Evolutionary conservation across 306 rosid species (phyloP).

Genomic region (Pyrus communis): DNA sequence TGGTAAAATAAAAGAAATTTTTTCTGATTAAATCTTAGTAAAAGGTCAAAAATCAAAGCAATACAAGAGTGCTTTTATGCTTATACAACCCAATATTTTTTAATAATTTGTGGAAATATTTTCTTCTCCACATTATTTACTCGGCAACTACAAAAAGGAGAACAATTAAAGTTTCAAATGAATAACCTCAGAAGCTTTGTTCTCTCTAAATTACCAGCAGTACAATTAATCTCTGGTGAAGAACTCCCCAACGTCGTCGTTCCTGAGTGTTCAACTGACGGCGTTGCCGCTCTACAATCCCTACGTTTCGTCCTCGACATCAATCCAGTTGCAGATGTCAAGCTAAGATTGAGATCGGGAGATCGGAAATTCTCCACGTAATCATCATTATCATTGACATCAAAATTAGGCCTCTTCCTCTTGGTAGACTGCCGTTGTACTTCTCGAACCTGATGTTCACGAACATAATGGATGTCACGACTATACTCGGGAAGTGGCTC

Average conservation of each 20-base stretch:
- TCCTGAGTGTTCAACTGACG: conserved; percentile 20
- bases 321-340: conserved; percentile 3
- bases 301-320: conserved; percentile 15
- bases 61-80: not conserved
- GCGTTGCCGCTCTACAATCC: conserved; percentile 10
- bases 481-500: conserved; percentile 28
- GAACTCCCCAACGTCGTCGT: conserved; percentile 31
- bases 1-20: too few species aligned
- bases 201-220: conserved; percentile 2
- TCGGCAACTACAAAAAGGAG: not conserved
- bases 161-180: conserved; percentile 15
- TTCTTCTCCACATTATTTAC: not conserved
- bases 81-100: not conserved
- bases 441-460: not conserved
- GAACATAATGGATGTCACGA: not conserved
- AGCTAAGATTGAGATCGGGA: conserved; percentile 22
- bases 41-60: not conserved
- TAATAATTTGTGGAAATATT: not conserved
- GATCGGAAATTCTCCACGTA: not conserved
- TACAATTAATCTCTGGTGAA: not conserved
- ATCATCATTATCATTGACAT: not conserved
- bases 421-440: not conserved
- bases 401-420: conserved; percentile 2
- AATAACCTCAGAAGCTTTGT: conserved; percentile 42
- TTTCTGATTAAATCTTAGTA: not conserved